Evolutionary conservation across 306 rosid species (phyloP), one percentile per base, ranked within the genome.

Genomic region (Astragalus membranaceus): DNA sequence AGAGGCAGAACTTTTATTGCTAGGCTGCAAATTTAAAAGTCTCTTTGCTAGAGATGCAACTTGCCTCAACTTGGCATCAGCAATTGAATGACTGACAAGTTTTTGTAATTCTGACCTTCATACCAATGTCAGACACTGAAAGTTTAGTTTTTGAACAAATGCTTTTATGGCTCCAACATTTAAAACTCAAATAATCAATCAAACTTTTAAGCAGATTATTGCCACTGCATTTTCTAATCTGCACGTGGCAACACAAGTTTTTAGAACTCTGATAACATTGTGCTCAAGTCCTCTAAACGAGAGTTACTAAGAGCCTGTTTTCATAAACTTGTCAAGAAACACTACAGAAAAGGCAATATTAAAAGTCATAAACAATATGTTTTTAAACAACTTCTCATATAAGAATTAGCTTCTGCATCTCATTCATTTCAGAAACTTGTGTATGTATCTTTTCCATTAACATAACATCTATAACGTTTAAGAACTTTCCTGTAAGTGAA

Each of bases 31-130:
- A 67, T 68, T 74, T 71, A 63, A 69, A 61, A 93, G 94, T 11
- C 57, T 80, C 51, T 75, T 94, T 26, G 88, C 92, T 16, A 83
- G 74, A 46, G 88, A 85, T 49, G 83, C 88, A 84, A 88, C 94
- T 73, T 83, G 86, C 78, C 79, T 67, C 87, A 90, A 70, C 78
- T 75, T 82, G 49, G 83, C 75, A 73, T 88, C 94, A 57, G 87
- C 78, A 78, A 88, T 83, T 51, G 82, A 26, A 46, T 82, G 89
- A 59, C 97, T 92, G 7, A 85, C 58, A 65, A 85, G 78, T 47
- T 74, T 90, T 81, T 89, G 86, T 81, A 90, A 79, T 73, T 90
- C 94, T 68, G 68, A 70, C 84, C 98, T 94, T 85, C 74, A 59
- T 58, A 78, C 33, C 80, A 83, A 66, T 23, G 71, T 58, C 65